phyloP scores from a whole-genome alignment of 2,329 filamentous ascomycete genomes.

The Penicillium oxalicum region DNA sequence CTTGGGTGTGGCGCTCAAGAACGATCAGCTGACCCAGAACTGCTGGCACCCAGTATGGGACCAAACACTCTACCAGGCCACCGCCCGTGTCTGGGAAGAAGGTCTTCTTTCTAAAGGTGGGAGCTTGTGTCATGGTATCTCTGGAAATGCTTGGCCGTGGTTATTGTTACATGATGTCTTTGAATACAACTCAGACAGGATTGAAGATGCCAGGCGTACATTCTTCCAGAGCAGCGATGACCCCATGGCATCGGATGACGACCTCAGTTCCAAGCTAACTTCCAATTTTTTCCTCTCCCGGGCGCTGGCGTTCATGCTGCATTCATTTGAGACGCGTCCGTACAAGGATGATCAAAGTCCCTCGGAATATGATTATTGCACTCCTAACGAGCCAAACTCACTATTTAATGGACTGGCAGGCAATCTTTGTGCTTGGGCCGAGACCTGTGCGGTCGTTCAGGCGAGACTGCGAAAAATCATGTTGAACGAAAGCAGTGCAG shows the following conservation, averaged over 20 bases:
- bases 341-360: conserved; percentile 21
- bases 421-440: conserved; percentile 38
- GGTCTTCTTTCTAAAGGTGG: conserved; percentile 40
- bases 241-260: background rate
- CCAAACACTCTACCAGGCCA: conserved; percentile 27
- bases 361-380: conserved; percentile 29
- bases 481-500: conserved; percentile 10
- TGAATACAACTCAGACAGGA: conserved; percentile 25
- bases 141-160: conserved; percentile 39
- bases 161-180: conserved; percentile 33
- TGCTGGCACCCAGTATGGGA: conserved; percentile 39
- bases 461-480: conserved; percentile 32
- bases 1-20: conserved; percentile 29
- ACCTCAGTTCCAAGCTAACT: conserved; percentile 16
- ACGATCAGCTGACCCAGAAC: conserved; percentile 18
- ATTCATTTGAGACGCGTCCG: conserved; percentile 34
- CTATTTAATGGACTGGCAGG: conserved; percentile 39
- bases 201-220: conserved; percentile 18
- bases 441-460: conserved; percentile 33
- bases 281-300: conserved; percentile 36
- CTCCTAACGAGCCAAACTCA: conserved; percentile 37
- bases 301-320: conserved; percentile 34
- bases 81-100: conserved; percentile 37
- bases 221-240: conserved; percentile 16
- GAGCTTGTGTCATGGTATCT: conserved; percentile 37